A percentile compares a stretch with the other conserved stretches of the same genome.
Conservation (phyloP, 202 grass and related monocot genomes). For the Dendrocalamus latiflorus region DNA sequence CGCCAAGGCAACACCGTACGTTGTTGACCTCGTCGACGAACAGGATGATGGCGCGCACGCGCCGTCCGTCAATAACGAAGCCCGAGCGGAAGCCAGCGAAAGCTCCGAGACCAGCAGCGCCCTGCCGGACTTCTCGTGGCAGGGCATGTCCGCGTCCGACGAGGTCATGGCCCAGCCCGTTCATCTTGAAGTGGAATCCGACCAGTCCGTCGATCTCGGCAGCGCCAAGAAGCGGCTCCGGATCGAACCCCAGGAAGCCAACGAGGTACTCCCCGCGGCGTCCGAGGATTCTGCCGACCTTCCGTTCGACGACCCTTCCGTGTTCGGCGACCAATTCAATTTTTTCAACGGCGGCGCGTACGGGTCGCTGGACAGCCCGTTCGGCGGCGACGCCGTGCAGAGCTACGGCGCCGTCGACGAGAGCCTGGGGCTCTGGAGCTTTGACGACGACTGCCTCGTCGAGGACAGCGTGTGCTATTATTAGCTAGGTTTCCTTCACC, state of each 20-base stretch:
- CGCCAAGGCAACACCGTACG: neutral
- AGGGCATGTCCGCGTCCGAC: neutral
- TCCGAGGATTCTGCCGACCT: neutral
- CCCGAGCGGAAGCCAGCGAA: neutral
- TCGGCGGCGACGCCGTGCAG: neutral
- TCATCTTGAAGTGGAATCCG: neutral
- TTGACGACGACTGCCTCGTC: neutral
- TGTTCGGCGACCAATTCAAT: neutral
- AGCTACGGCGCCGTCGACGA: neutral
- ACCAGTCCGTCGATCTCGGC: neutral
- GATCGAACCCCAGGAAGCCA: neutral
- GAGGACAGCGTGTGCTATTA: neutral
- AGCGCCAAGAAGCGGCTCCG: slow-evolving; percentile 7
- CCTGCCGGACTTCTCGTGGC: slow-evolving; percentile 24
- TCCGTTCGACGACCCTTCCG: neutral
- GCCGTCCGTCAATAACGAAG: neutral
- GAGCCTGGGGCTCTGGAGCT: neutral
- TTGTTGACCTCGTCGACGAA: neutral
- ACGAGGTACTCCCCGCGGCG: neutral
- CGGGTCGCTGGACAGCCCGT: neutral
- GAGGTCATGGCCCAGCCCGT: neutral
- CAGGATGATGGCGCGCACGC: neutral
- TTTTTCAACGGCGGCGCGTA: neutral
- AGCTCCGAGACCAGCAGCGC: neutral
- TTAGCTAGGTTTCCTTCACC: neutral